Base-by-base conservation (phyloP, 1,284 basidiomycete genomes). In the Phlebopus sp. region DNA sequence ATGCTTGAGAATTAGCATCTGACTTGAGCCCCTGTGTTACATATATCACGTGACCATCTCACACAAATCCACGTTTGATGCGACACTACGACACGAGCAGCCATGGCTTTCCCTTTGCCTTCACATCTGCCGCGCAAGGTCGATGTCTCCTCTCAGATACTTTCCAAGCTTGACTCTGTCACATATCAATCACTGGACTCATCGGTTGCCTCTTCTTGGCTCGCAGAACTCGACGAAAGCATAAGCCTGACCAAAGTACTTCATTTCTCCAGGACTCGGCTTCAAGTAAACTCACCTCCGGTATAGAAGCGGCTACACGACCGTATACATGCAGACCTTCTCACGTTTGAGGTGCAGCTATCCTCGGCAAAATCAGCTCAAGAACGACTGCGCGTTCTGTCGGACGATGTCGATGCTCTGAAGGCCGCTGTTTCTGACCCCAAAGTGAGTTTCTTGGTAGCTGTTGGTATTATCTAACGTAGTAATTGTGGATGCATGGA, bases 81-180 rank as follows among this genome's bases (percentile, higher is more conserved):
- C 34, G 34, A 13, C 6, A n/a, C 34, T 18, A 38, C 44, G 44
- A 21, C 15, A 34, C 21, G 15, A n/a, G 46, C 49, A 29, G 42
- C 5, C 56, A 90, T 90, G 86, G 81, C 86, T 31, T 87, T 88
- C 64, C 78, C 80, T 46, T 59, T 86, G 52, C 86, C 85, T 51
- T 64, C 78, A 14, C 85, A 89, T 66, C 72, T 88, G 36, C 85
- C 86, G 21, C 78, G 81, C 42, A 76, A 79, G 55, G 53, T 66
- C 43, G 84, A 87, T 66, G 75, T 82, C 8, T 82, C 85, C 14
- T 84, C 84, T 0, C 73, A 74, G 48, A 79, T 90, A 27, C 73
- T 91, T 37, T 73, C 77, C 37, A 85, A 81, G 63, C 75, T 91
- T 40, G 83, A 86, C 51, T 73, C 79, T 30, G 78, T 79, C 5